Conservation (phyloP, 202 grass and related monocot genomes). For the Setaria italica region DNA sequence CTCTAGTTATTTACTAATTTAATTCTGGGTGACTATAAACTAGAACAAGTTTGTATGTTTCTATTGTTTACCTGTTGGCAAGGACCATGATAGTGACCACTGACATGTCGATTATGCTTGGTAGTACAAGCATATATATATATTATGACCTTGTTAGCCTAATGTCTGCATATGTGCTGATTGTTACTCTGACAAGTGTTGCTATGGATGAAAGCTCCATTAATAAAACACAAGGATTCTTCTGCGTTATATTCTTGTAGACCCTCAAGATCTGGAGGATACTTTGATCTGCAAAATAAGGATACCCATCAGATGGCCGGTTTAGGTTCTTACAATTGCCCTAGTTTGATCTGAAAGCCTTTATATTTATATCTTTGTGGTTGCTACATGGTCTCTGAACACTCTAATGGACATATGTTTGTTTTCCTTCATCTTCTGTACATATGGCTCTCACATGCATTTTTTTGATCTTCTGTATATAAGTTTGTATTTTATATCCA, state of each 20-base stretch:
- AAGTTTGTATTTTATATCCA: background rate
- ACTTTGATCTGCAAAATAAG: background rate
- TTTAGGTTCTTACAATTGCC: background rate
- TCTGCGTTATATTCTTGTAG: background rate
- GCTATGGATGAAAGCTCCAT: background rate
- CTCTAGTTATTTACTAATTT: too few species aligned
- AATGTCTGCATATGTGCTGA: background rate
- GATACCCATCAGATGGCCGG: background rate
- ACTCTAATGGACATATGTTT: background rate
- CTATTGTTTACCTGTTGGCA: background rate
- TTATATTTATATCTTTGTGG: background rate
- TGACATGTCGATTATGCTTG: conserved; percentile 14
- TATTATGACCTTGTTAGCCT: background rate
- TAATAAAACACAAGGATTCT: background rate
- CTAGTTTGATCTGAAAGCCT: background rate
- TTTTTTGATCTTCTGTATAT: background rate
- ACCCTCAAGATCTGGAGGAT: background rate
- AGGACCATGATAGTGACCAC: background rate
- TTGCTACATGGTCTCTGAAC: background rate
- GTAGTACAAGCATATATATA: background rate
- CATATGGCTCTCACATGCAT: background rate
- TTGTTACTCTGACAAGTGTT: background rate
- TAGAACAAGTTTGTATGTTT: background rate
- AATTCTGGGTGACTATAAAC: too few species aligned
- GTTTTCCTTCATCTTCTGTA: background rate